Conservation (phyloP, 768 basidiomycete species). For the Lanmaoa rubissima region DNA sequence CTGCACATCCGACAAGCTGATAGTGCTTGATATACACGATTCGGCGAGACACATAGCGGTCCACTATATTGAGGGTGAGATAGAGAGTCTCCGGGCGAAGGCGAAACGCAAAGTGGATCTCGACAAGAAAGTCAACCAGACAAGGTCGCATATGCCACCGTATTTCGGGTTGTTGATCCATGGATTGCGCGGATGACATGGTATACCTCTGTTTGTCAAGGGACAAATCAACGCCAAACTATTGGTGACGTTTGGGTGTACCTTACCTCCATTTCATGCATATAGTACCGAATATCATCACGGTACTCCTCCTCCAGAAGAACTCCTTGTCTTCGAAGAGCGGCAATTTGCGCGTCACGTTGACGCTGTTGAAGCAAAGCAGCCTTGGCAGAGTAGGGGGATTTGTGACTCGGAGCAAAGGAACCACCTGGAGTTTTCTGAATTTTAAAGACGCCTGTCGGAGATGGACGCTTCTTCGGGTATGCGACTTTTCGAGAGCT, state of each 20-base stretch:
- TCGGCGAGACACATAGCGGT: slow-evolving; percentile 97
- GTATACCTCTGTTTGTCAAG: slow-evolving; percentile 61
- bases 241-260: neutral
- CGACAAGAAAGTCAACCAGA: slow-evolving; percentile 97
- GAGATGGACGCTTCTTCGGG: slow-evolving; percentile 84
- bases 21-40: slow-evolving; percentile 99
- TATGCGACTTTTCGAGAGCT: slow-evolving; percentile 66
- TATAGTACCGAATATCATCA: slow-evolving; percentile 89
- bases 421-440: slow-evolving; percentile 52
- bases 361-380: slow-evolving; percentile 63
- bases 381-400: slow-evolving; percentile 65
- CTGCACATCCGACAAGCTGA: slow-evolving; percentile 97
- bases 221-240: slow-evolving; percentile 6
- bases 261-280: slow-evolving; percentile 98
- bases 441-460: slow-evolving; percentile 70
- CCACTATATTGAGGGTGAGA: slow-evolving; percentile 97
- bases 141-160: slow-evolving; percentile 99
- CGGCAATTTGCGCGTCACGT: slow-evolving; percentile 65
- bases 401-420: slow-evolving; percentile 52
- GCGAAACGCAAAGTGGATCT: slow-evolving; percentile 96
- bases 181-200: slow-evolving; percentile 89
- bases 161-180: slow-evolving; percentile 99
- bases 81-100: slow-evolving; percentile 98
- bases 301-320: slow-evolving; percentile 94
- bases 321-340: slow-evolving; percentile 68